Base-by-base conservation (phyloP, 371 early-diverging fungal genomes). In the Blakeslea trispora region DNA sequence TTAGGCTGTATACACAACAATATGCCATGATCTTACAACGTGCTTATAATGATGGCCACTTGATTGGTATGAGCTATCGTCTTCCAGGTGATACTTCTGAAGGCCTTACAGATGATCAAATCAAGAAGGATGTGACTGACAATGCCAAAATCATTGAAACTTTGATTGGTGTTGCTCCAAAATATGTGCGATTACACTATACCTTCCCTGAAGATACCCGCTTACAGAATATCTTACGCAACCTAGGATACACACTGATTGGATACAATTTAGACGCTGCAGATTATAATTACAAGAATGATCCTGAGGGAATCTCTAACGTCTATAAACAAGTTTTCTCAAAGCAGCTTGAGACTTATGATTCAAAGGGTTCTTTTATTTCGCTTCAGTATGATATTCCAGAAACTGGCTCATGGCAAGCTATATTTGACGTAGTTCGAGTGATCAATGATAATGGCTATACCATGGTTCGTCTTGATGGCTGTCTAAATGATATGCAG, bases 61-160 rank as follows among this genome's bases (percentile, higher is more conserved):
- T 81, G 45, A 81, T 82, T 59, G 83, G 83, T 21, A 82, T 82
- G 81, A 82, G 79, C 19, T 82, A 80, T 50, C 79, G 81, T 45
- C 60, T 75, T 32, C 79, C 77, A 18, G 75, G 72, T 42, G 83
- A 82, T 50, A 59, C 69, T 2, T 74, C 81, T 21, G 67, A 72
- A 43, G 53, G 55, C 21, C 61, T 78, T 59, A 69, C 77, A 8
- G 81, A 82, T 35, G 68, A 71, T 19, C 68, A 82, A 47, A 75
- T 80, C 55, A 63, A 66, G 39, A 47, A 65, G 8, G 83, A 82
- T 43, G 72, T 82, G 28, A 79, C 71, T 55, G 79, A 79, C 48
- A 66, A 68, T 32, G 74, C 79, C 24, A 67, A 62, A 34, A 69
- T 71, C 51, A 77, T 82, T 53, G 74, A 69, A 42, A 68, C 75